phyloP scores from a whole-genome alignment of 73 alveolate genomes.

The Urostyla sp. region DNA sequence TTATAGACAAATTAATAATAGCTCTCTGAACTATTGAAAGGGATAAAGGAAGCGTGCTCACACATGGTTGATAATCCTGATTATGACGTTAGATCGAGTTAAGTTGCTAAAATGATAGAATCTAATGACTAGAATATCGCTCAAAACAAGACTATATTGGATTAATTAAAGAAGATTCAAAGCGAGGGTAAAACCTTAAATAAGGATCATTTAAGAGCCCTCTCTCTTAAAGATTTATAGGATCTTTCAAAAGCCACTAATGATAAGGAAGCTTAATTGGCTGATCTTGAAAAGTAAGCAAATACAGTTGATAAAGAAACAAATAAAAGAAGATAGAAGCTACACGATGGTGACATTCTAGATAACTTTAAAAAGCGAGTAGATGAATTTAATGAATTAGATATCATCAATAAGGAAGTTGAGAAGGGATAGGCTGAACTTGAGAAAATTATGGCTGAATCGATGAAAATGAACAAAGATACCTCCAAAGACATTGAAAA shows the following conservation, averaged over 20 bases:
- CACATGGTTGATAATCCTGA: constrained; percentile 29
- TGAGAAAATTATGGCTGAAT: constrained; percentile 12
- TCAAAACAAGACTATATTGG: background rate
- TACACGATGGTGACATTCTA: constrained; percentile 29
- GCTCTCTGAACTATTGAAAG: background rate
- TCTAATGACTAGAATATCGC: background rate
- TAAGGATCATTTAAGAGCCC: background rate
- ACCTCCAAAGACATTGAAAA: constrained; percentile 1
- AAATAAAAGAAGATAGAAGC: constrained; percentile 33
- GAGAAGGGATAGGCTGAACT: constrained; percentile 16
- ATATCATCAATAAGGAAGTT: background rate
- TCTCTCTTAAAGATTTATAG: background rate
- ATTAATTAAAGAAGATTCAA: background rate
- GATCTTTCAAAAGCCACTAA: constrained; percentile 23
- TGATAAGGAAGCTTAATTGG: background rate
- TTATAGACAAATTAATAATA: background rate
- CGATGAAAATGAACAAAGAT: background rate
- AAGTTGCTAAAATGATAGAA: constrained; percentile 6
- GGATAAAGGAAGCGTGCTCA: constrained; percentile 19
- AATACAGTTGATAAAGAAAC: constrained; percentile 7
- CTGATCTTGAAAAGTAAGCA: constrained; percentile 4
- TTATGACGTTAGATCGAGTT: constrained; percentile 13
- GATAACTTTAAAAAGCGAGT: constrained; percentile 9
- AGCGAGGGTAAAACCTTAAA: constrained; percentile 6
- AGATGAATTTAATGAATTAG: background rate